Percentiles rank a stretch among this genome's conserved stretches.
These are phyloP conservation scores for Hymenoscyphus linearis DNA, from an alignment of 2,329 filamentous ascomycete species.

Conservation along the genomic window DNA sequence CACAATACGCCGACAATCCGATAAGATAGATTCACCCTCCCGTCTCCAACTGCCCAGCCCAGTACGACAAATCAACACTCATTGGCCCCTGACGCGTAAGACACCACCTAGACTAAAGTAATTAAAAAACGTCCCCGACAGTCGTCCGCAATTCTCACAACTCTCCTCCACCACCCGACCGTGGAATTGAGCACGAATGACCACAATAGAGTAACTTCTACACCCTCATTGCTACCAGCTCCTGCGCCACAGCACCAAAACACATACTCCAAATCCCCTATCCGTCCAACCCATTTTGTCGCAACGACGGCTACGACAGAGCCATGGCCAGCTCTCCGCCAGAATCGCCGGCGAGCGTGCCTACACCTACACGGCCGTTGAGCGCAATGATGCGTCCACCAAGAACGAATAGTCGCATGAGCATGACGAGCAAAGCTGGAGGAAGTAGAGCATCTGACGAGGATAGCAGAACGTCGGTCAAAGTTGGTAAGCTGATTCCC, in stretches of 20 bases:
- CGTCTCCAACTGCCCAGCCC: not conserved
- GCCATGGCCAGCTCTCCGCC: conserved; percentile 66
- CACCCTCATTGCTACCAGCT: not conserved
- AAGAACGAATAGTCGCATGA: conserved; percentile 78
- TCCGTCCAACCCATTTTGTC: conserved; percentile 25
- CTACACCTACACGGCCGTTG: conserved; percentile 65
- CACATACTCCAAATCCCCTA: not conserved
- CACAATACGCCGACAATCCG: too few species aligned
- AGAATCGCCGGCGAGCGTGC: conserved; percentile 51
- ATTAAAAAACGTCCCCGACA: not conserved
- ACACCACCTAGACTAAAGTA: not conserved
- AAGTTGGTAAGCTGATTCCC: conserved; percentile 78
- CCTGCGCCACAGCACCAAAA: not conserved
- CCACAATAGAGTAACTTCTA: not conserved
- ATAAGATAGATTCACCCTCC: not conserved
- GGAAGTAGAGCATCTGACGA: conserved; percentile 85
- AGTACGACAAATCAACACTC: conserved; percentile 8
- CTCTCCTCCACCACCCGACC: not conserved
- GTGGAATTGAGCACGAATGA: conserved; percentile 8
- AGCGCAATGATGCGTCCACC: conserved; percentile 75
- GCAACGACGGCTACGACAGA: conserved; percentile 27
- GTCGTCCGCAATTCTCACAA: not conserved
- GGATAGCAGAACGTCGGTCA: conserved; percentile 84
- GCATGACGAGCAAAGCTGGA: conserved; percentile 70
- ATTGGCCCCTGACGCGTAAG: conserved; percentile 9